Conservation (phyloP, 2,329 filamentous ascomycete species). For the Lasiodiplodia hormozganensis region DNA sequence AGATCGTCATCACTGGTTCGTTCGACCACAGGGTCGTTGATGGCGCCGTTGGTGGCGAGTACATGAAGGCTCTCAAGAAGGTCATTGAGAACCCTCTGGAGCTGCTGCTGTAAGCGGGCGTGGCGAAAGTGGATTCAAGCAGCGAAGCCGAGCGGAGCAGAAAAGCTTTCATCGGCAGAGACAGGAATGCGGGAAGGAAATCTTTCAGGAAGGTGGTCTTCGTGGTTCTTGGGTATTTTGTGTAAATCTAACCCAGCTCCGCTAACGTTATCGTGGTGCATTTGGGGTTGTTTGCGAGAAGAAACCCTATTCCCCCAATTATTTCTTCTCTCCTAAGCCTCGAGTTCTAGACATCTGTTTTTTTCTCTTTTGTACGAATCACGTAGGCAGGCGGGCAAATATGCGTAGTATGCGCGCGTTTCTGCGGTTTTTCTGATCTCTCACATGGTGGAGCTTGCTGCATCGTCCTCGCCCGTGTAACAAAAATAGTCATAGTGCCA, state of each 20-base stretch:
- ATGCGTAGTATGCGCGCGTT: neutral
- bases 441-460: constrained; percentile 12
- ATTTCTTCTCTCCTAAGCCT: constrained; percentile 16
- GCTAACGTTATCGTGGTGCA: constrained; percentile 15
- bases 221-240: constrained; percentile 23
- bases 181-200: neutral
- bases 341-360: constrained; percentile 20
- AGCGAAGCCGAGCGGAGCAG: constrained; percentile 15
- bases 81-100: constrained; percentile 96
- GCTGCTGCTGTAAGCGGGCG: constrained; percentile 74
- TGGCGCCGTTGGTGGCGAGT: constrained; percentile 94
- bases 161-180: neutral
- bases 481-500: constrained; percentile 21
- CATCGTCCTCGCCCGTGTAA: constrained; percentile 4
- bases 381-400: neutral
- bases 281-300: constrained; percentile 6
- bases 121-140: constrained; percentile 1
- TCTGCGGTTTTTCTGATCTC: neutral
- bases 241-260: constrained; percentile 28
- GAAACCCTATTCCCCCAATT: constrained; percentile 18
- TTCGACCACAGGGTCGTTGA: constrained; percentile 99
- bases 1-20: constrained; percentile 92
- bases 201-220: constrained; percentile 7
- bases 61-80: constrained; percentile 97
- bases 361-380: constrained; percentile 5